Evolutionary conservation across 306 rosid genomes (phyloP).

Genomic region (Ziziphus jujuba): DNA sequence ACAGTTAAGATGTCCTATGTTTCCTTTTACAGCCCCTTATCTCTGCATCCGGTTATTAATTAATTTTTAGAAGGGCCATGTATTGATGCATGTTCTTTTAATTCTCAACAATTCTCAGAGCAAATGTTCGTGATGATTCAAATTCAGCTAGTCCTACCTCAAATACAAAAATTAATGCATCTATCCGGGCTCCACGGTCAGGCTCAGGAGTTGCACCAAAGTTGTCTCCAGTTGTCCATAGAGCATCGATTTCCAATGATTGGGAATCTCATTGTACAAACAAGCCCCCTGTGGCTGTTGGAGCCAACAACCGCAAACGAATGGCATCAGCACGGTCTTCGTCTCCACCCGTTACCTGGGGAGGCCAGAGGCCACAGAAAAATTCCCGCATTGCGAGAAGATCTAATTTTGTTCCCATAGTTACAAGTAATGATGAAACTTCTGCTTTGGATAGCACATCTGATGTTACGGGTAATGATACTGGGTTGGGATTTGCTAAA

Average conservation of each 20-base stretch:
- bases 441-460: slow-evolving; percentile 64
- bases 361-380: slow-evolving; percentile 89
- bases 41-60: slow-evolving; percentile 7
- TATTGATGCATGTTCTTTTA: slow-evolving; percentile 25
- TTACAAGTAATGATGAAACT: slow-evolving; percentile 72
- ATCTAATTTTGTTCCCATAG: slow-evolving; percentile 70
- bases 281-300: slow-evolving; percentile 79
- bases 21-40: slow-evolving; percentile 7
- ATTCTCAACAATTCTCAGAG: slow-evolving; percentile 44
- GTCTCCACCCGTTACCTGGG: slow-evolving; percentile 91
- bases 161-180: slow-evolving; percentile 61
- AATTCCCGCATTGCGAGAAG: slow-evolving; percentile 96
- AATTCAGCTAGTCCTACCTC: slow-evolving; percentile 82
- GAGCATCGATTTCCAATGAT: slow-evolving; percentile 73
- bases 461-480: slow-evolving; percentile 75
- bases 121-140: slow-evolving; percentile 78
- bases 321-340: slow-evolving; percentile 70
- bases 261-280: slow-evolving; percentile 84
- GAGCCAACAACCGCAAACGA: slow-evolving; percentile 84
- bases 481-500: slow-evolving; percentile 64
- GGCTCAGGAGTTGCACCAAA: slow-evolving; percentile 75
- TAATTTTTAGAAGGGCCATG: slow-evolving; percentile 18
- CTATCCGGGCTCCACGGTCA: slow-evolving; percentile 93
- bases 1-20: slow-evolving; percentile 4
- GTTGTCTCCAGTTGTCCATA: slow-evolving; percentile 79